Base-by-base conservation (phyloP, 2,329 filamentous ascomycete genomes). In the Nannizziopsis arthrosporioides region DNA sequence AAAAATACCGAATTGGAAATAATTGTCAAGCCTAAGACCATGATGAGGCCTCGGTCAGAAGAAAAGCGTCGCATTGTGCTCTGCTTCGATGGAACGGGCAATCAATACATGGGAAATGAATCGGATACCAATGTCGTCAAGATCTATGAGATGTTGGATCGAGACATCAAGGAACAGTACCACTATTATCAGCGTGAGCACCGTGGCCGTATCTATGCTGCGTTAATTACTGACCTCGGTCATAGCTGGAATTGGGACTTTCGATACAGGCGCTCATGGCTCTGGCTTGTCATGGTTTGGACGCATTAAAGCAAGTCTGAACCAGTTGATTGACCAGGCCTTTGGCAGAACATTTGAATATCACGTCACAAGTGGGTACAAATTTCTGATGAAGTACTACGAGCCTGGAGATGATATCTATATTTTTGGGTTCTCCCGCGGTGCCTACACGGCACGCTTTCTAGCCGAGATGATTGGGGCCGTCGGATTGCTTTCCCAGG, bases 101-200 rank as follows among this genome's bases (percentile, higher is more conserved):
- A 62, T 43, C 44, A 51, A 34, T 63, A 57, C 47, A 51, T 53
- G 5, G 60, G 55, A 17, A 55, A 56, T 46, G 68, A 70, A 50
- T 62, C 67, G 3, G 74, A 77, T 55, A 75, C 73, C 12, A 77
- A 77, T 47, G 71, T 77, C 2, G 69, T 76, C 45, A 76, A 76
- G 56, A 61, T 77, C 8, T 63, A 60, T 48, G 49, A 63, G 22
- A 63, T 63, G 59, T 53, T 76, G 17, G 70, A 76, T 43, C 49
- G 54, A 2, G 44, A 49, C 32, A 45, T 50, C 43, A 53, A 53
- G 19, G 43, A 47, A 15, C 54, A 56, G 30, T 56, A 53, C 34
- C 54, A 56, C 44, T 56, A 56, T 49, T 56, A 56, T 36, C 54
- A 56, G 30, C 54, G 54, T 56, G 15, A 46, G 54, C 48, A 8